Base-by-base conservation (phyloP, 2,329 filamentous ascomycete genomes). In the Alternaria brassicae region DNA sequence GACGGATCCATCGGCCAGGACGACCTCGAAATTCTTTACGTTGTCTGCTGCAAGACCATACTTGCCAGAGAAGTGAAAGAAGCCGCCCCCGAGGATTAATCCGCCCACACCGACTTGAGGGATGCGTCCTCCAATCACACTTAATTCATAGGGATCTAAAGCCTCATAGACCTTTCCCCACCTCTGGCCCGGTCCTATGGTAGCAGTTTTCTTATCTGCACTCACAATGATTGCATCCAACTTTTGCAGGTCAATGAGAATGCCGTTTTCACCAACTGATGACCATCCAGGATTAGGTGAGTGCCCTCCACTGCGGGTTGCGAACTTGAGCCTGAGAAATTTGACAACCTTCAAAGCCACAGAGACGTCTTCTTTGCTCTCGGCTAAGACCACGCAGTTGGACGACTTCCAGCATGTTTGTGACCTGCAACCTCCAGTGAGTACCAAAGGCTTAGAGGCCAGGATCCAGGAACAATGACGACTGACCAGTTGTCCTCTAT, bases 11-110 rank as follows among this genome's bases (percentile, higher is more conserved):
- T 60, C 53, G 0, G 58, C 45, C 8, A 56, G 17, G 9, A 60
- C 58, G 34, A 60, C 49, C 55, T 58, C 55, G 8, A 47, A 47
- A 32, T 50, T 53, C 23, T 42, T 47, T 3, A 47, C 45, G 40
- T 49, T 60, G 32, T 56, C 56, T 6, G 28, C 28, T 5, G 36
- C 44, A 30, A 60, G 51, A 1, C 56, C 56, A 25, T 51, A 51
- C 28, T 39, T n/a, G 0, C 37, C 27, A 15, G 51, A 36, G 37
- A 56, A 56, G 30, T 55, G 30, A 8, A 39, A 55, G 32, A 44
- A 37, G 10, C 51, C 56, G 15, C 56, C 56, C 52, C 34, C 15
- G 9, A 15, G 32, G 7, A 39, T 28, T 17, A 37, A 17, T 7
- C 41, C 41, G 7, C 36, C 36, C 3, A 37, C 36, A 2, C 36